phyloP scores from a whole-genome alignment of 257 asterid genomes.

The Hygrophila difformis region DNA sequence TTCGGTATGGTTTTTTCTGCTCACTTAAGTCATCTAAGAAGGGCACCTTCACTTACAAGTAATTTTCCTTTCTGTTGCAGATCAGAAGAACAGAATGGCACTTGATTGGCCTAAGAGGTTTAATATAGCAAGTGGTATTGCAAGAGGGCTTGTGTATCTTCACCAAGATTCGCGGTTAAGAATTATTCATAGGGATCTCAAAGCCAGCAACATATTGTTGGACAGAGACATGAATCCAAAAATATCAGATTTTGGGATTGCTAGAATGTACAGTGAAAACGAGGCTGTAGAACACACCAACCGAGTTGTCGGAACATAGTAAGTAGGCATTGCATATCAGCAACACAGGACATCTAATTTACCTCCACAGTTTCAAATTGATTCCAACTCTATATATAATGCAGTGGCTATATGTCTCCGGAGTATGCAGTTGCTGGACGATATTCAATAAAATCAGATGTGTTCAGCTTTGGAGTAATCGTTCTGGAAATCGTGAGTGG shows the following conservation, averaged over 20 bases:
- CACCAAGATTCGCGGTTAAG: constrained; percentile 34
- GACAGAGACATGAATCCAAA: constrained; percentile 26
- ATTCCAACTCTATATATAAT: background rate
- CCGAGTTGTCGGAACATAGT: constrained; percentile 30
- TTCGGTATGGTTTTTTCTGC: constrained; percentile 16
- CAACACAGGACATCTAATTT: background rate
- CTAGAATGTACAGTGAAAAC: constrained; percentile 10
- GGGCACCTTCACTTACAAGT: too few species aligned
- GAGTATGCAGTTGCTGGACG: constrained; percentile 27
- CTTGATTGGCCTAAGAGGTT: constrained; percentile 20
- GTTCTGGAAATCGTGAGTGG: constrained; percentile 32
- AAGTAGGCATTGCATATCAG: background rate
- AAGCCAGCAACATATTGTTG: constrained; percentile 26
- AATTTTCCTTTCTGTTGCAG: background rate
- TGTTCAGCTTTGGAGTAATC: constrained; percentile 36
- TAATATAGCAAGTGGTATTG: constrained; percentile 21
- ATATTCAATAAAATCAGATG: constrained; percentile 37
- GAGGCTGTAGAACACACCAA: constrained; percentile 19
- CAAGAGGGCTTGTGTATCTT: constrained; percentile 32
- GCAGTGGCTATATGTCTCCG: constrained; percentile 41
- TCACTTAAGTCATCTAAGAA: too few species aligned
- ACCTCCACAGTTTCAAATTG: background rate
- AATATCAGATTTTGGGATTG: constrained; percentile 31
- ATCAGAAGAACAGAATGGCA: background rate
- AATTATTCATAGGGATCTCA: constrained; percentile 29